These are phyloP conservation scores for Zygosaccharomyces sapae DNA, from an alignment of 1,139 yeast genomes.

Conservation along the genomic window DNA sequence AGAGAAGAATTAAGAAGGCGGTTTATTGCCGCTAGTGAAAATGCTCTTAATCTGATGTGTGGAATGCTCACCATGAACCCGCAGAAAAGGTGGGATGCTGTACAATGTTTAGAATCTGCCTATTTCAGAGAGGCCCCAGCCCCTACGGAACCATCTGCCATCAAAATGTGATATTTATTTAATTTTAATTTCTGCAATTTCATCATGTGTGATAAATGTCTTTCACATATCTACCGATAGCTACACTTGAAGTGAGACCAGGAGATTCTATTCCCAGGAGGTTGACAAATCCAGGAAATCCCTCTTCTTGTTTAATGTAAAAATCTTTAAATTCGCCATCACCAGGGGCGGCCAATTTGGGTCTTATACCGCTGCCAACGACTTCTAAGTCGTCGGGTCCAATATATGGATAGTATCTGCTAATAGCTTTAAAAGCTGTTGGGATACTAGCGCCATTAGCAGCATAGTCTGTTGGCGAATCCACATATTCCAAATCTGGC, in stretches of 20 bases:
- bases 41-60: constrained; percentile 72
- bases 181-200: constrained; percentile 9
- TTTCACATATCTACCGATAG: constrained; percentile 70
- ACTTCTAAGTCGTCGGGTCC: constrained; percentile 52
- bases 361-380: constrained; percentile 78
- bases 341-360: constrained; percentile 55
- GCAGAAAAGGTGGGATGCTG: constrained; percentile 60
- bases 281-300: constrained; percentile 74
- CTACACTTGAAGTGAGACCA: constrained; percentile 77
- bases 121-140: constrained; percentile 72
- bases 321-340: constrained; percentile 62
- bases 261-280: constrained; percentile 86
- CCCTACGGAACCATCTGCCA: constrained; percentile 63
- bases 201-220: constrained; percentile 36
- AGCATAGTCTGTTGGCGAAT: constrained; percentile 45
- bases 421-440: constrained; percentile 56
- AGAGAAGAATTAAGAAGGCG: constrained; percentile 75
- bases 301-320: constrained; percentile 59
- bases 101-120: constrained; percentile 58
- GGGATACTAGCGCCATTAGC: constrained; percentile 48
- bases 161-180: constrained; percentile 29
- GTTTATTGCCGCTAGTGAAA: constrained; percentile 88
- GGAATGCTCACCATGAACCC: constrained; percentile 80
- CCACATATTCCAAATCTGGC: constrained; percentile 84
- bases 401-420: constrained; percentile 59